These are phyloP conservation scores for Ustilago trichophora DNA, from an alignment of 1,284 basidiomycete species.

Conservation along the genomic window DNA sequence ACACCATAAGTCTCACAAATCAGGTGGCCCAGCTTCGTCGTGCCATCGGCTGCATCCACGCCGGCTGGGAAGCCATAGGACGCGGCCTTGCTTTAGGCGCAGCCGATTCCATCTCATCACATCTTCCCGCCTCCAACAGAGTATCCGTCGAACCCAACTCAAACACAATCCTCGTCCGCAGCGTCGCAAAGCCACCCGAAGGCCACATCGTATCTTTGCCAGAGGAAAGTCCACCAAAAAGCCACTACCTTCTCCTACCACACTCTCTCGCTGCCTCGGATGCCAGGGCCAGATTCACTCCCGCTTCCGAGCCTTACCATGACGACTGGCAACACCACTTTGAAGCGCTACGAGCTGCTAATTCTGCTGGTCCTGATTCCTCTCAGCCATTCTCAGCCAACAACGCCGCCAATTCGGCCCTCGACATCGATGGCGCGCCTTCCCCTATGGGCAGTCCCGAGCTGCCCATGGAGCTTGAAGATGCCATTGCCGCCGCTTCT, in stretches of 20 bases:
- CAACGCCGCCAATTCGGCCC: background rate
- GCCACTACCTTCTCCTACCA: background rate
- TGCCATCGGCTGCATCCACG: conserved; percentile 41
- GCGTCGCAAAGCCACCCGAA: conserved; percentile 43
- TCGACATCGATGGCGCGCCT: conserved; percentile 31
- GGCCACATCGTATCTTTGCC: conserved; percentile 25
- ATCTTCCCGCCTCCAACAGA: conserved; percentile 16
- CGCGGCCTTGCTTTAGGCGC: conserved; percentile 34
- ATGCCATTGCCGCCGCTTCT: conserved; percentile 22
- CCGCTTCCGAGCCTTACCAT: background rate
- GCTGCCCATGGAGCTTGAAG: conserved; percentile 27
- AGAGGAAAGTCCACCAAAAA: conserved; percentile 14
- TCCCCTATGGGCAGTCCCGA: conserved; percentile 42
- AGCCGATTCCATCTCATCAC: background rate
- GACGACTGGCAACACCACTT: conserved; percentile 13
- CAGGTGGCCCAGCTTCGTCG: conserved; percentile 51
- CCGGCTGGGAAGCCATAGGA: conserved; percentile 58
- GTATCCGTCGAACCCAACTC: conserved; percentile 27
- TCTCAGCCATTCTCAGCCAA: background rate
- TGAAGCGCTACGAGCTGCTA: background rate
- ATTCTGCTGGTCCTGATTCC: background rate
- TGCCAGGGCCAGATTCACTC: background rate
- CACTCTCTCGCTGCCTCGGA: background rate
- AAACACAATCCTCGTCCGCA: conserved; percentile 29
- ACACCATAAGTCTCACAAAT: conserved; percentile 24